These are phyloP conservation scores for Penstemon newberryi DNA, from an alignment of 257 asterid species.

Conservation along the genomic window DNA sequence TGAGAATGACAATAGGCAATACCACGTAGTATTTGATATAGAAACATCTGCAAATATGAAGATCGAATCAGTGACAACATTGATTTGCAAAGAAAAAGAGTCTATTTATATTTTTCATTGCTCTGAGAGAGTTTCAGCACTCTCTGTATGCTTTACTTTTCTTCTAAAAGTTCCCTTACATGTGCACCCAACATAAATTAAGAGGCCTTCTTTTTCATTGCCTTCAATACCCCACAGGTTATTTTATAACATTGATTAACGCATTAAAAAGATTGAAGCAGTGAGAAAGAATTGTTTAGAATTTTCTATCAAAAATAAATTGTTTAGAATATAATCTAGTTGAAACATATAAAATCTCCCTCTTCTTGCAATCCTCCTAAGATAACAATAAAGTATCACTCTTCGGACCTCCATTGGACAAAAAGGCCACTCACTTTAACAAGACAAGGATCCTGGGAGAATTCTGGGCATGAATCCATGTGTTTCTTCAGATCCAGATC, in stretches of 20 bases:
- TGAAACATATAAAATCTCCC: constrained; percentile 6
- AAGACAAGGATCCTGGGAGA: constrained; percentile 75
- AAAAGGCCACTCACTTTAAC: constrained; percentile 65
- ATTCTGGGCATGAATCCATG: constrained; percentile 94
- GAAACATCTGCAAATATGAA: constrained; percentile 58
- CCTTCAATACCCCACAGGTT: constrained; percentile 9
- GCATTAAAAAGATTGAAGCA: too few species aligned
- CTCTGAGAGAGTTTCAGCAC: too few species aligned
- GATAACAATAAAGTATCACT: not conserved
- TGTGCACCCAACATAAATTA: not conserved
- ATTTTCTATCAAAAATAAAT: too few species aligned
- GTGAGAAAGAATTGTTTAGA: too few species aligned
- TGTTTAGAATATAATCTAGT: not conserved
- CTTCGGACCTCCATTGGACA: not conserved
- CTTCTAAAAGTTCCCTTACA: not conserved
- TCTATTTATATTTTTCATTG: not conserved
- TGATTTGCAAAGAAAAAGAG: not conserved
- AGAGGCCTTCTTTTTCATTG: constrained; percentile 15
- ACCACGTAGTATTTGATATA: constrained; percentile 89
- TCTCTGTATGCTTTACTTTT: not conserved
- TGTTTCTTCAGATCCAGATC: constrained; percentile 97
- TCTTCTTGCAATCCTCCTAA: constrained; percentile 20
- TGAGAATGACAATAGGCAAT: constrained; percentile 94
- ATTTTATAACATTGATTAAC: not conserved
- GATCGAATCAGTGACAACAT: constrained; percentile 25